These are phyloP conservation scores for Edaphochlamys debaryana DNA, from an alignment of 139 green algal species.

Conservation along the genomic window DNA sequence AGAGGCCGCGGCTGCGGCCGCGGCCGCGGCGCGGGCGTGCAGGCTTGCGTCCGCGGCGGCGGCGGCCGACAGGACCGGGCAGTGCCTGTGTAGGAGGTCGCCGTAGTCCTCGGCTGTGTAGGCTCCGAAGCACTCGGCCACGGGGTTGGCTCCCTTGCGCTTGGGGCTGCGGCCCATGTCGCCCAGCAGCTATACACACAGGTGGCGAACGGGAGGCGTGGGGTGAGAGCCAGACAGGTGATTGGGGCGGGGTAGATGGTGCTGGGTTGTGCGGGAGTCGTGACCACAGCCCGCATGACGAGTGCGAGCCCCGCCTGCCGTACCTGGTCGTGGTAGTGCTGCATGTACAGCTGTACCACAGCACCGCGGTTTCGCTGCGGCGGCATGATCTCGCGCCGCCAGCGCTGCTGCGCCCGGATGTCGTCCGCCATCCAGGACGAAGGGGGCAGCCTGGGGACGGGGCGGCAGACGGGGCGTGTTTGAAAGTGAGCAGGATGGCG, in stretches of 20 bases:
- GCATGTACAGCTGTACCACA: slow-evolving; percentile 45
- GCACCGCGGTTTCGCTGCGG: slow-evolving; percentile 21
- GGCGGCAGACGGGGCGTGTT: too few species aligned
- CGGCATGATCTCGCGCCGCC: slow-evolving; percentile 36
- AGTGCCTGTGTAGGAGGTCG: too few species aligned
- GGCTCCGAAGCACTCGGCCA: slow-evolving; percentile 11
- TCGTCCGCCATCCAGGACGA: slow-evolving; percentile 32
- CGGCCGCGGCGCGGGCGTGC: too few species aligned
- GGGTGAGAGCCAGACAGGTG: too few species aligned
- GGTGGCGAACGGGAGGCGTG: not conserved
- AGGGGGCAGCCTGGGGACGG: slow-evolving; percentile 22
- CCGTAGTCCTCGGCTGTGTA: slow-evolving; percentile 23
- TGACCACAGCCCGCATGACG: too few species aligned
- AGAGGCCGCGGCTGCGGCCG: too few species aligned
- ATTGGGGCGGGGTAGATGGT: too few species aligned
- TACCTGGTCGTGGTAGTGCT: slow-evolving; percentile 46
- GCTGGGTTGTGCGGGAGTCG: too few species aligned
- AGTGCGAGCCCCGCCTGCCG: not conserved
- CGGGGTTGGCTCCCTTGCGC: slow-evolving; percentile 7
- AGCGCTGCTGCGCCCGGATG: slow-evolving; percentile 38
- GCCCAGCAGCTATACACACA: not conserved
- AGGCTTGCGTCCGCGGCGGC: too few species aligned
- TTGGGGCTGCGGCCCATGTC: not conserved
- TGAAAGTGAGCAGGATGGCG: too few species aligned
- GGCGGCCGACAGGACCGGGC: too few species aligned